Evolutionary conservation across 805 yeast genomes (phyloP).

Genomic region (Lipomyces orientalis): DNA sequence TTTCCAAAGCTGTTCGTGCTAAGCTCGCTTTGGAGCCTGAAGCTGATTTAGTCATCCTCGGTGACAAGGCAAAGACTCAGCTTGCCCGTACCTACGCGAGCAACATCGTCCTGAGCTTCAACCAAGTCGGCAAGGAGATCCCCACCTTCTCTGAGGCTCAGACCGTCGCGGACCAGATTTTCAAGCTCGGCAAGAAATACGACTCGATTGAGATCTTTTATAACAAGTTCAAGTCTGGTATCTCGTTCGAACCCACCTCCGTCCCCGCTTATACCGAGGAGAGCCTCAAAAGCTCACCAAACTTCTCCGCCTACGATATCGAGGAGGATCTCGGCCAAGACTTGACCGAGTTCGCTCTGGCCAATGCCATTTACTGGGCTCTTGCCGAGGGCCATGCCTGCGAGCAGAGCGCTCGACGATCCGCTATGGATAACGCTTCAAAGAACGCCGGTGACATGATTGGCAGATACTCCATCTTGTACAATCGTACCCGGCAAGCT

Average conservation of each 20-base stretch:
- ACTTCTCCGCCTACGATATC: conserved; percentile 78
- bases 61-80: conserved; percentile 94
- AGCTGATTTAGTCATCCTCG: conserved; percentile 76
- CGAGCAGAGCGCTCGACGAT: conserved; percentile 97
- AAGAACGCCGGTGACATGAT: conserved; percentile 99
- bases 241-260: conserved; percentile 83
- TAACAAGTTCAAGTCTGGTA: conserved; percentile 87
- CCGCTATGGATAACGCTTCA: conserved; percentile 99
- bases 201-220: conserved; percentile 78
- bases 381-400: conserved; percentile 98
- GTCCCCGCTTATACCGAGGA: conserved; percentile 70
- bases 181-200: conserved; percentile 63
- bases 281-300: conserved; percentile 82
- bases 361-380: conserved; percentile 87
- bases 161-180: conserved; percentile 82
- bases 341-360: conserved; percentile 83
- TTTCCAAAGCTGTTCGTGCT: conserved; percentile 83
- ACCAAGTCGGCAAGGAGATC: conserved; percentile 94
- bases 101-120: conserved; percentile 73
- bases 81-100: conserved; percentile 79
- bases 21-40: conserved; percentile 51
- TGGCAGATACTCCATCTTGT: conserved; percentile 91
- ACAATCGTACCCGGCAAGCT: conserved; percentile 99
- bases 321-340: conserved; percentile 61
- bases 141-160: conserved; percentile 93